Evolutionary conservation across 768 basidiomycete species (phyloP).

Genomic region (Phaeotremella fagi): DNA sequence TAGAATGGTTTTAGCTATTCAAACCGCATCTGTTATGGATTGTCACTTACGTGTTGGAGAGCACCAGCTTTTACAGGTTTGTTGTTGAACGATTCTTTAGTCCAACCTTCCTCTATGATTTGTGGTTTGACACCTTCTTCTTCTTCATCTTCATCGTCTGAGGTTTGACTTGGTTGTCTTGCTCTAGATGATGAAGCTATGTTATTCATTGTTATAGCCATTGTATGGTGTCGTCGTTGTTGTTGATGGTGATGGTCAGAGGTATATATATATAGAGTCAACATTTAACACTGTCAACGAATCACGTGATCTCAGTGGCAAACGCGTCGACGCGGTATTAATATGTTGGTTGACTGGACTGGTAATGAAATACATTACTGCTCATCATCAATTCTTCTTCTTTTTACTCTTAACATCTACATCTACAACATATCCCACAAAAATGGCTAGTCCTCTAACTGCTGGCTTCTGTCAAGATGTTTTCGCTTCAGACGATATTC

Average conservation of each 20-base stretch:
- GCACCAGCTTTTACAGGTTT: not conserved
- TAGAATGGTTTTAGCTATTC: too few relatives aligned
- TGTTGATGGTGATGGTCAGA: not conserved
- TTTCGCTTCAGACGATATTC: slow-evolving; percentile 23
- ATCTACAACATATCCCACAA: not conserved
- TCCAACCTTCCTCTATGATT: slow-evolving; percentile 28
- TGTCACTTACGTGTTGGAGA: not conserved
- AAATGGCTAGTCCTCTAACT: slow-evolving; percentile 38
- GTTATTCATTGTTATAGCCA: not conserved
- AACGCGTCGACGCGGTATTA: slow-evolving; percentile 7
- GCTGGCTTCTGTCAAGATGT: slow-evolving; percentile 35
- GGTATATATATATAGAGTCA: not conserved
- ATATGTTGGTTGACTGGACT: slow-evolving; percentile 3
- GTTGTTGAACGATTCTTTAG: slow-evolving; percentile 21
- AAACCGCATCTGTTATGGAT: not conserved
- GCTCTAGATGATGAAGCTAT: slow-evolving; percentile 14
- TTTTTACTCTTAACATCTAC: slow-evolving; percentile 4
- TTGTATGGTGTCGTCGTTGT: not conserved
- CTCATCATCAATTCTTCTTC: slow-evolving; percentile 10
- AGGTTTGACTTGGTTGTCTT: not conserved
- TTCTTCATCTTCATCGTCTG: not conserved
- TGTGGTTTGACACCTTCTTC: not conserved
- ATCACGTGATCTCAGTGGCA: not conserved
- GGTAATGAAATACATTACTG: not conserved
- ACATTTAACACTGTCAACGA: not conserved